Percentiles rank a stretch among this genome's conserved stretches.
Conservation (phyloP, 2,329 filamentous ascomycete species). For the Xylariaceae sp. region DNA sequence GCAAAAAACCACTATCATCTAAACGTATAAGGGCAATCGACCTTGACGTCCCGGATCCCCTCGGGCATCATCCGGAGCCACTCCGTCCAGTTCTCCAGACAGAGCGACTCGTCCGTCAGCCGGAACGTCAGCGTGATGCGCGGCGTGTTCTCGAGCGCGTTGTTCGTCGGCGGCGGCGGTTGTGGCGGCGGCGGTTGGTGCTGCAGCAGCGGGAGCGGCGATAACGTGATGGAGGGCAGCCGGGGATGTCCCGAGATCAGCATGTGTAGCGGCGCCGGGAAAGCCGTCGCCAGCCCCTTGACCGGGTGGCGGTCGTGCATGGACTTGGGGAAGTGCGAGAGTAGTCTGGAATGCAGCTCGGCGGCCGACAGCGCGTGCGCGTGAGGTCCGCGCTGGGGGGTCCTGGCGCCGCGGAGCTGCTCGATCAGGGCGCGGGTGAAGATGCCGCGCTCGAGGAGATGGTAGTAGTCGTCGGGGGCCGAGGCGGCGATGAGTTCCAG, state of each 20-base stretch:
- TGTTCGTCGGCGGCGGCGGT: constrained; percentile 23
- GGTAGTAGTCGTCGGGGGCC: constrained; percentile 49
- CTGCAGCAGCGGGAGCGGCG: constrained; percentile 42
- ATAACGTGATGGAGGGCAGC: constrained; percentile 53
- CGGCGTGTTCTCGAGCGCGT: constrained; percentile 33
- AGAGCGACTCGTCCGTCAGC: constrained; percentile 48
- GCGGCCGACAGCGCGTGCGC: constrained; percentile 46
- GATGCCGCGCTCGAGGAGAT: constrained; percentile 45
- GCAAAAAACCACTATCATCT: constrained; percentile 28
- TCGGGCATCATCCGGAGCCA: constrained; percentile 58
- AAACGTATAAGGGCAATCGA: constrained; percentile 48
- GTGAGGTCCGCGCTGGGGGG: constrained; percentile 36
- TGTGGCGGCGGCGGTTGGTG: neutral
- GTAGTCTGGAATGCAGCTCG: constrained; percentile 51
- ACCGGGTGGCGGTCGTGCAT: constrained; percentile 48
- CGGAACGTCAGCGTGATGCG: constrained; percentile 49
- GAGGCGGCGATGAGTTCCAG: constrained; percentile 55
- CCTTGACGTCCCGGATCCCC: constrained; percentile 51
- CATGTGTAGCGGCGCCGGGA: constrained; percentile 52
- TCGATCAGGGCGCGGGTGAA: constrained; percentile 51
- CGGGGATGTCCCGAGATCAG: constrained; percentile 52
- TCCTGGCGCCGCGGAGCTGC: constrained; percentile 45
- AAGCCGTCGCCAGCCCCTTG: constrained; percentile 43
- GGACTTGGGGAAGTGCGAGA: constrained; percentile 50
- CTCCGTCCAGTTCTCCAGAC: constrained; percentile 53